Conservation (phyloP, 805 yeast genomes). For the Nakazawaea ishiwadae region DNA sequence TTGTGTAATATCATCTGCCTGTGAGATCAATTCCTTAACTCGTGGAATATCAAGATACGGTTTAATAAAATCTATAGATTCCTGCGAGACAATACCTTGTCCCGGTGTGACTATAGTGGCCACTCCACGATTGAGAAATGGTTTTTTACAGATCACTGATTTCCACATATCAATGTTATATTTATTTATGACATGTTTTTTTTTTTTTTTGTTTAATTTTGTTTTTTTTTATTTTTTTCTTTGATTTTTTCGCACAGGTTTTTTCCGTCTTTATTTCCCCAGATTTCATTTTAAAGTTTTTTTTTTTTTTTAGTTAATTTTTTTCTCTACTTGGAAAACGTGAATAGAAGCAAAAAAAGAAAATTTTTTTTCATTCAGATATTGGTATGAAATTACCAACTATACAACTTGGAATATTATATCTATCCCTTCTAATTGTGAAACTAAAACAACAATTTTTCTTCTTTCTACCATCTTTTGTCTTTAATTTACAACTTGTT, state of each 20-base stretch:
- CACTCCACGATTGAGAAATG: neutral
- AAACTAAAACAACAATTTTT: constrained; percentile 91
- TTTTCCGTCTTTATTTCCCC: no score
- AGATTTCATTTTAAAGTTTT: no score
- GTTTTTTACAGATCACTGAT: neutral
- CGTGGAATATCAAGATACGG: constrained; percentile 11
- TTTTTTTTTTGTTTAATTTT: no score
- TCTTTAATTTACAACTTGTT: constrained; percentile 83
- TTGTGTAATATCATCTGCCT: constrained; percentile 17
- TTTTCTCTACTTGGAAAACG: no score
- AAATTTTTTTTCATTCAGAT: constrained; percentile 26
- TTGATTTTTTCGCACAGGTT: no score
- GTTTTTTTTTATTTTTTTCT: no score
- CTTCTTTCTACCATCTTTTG: constrained; percentile 74
- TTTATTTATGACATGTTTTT: no score
- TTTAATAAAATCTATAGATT: neutral
- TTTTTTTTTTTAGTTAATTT: no score
- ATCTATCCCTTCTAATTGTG: constrained; percentile 86
- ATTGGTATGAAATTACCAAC: constrained; percentile 94
- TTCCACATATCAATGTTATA: no score
- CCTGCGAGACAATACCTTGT: constrained; percentile 8
- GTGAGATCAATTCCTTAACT: constrained; percentile 13
- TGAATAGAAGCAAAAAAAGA: neutral
- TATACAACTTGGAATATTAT: constrained; percentile 93
- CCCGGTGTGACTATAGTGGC: constrained; percentile 11